phyloP scores from a whole-genome alignment of 1,139 yeast species.

The Diutina catenulata region DNA sequence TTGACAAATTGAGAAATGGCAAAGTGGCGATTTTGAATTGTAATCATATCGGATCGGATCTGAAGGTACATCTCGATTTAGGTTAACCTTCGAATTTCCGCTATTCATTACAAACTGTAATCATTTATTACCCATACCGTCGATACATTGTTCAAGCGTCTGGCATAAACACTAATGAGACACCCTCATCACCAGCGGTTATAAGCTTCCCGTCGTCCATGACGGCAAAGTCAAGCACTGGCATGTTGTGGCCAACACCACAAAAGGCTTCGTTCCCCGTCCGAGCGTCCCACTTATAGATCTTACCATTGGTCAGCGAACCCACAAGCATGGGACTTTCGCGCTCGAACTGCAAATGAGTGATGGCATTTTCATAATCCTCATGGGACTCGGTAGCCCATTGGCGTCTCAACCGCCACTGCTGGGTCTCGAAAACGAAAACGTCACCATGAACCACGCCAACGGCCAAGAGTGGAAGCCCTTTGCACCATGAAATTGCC shows the following conservation, averaged over 20 bases:
- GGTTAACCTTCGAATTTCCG: neutral
- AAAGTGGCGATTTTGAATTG: too few relatives aligned
- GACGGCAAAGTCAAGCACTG: conserved; percentile 72
- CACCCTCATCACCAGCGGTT: conserved; percentile 98
- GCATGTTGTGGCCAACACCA: conserved; percentile 90
- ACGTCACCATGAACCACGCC: conserved; percentile 88
- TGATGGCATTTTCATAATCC: conserved; percentile 56
- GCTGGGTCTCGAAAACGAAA: conserved; percentile 65
- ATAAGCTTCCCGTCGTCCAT: conserved; percentile 57
- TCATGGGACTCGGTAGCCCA: conserved; percentile 28
- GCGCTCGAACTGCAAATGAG: conserved; percentile 59
- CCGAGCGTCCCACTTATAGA: conserved; percentile 83
- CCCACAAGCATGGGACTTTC: conserved; percentile 51
- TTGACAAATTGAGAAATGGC: neutral
- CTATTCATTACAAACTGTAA: neutral
- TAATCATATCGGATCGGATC: too few relatives aligned
- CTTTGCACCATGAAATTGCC: conserved; percentile 70
- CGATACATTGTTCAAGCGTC: neutral
- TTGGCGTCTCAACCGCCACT: conserved; percentile 76
- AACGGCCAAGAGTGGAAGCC: conserved; percentile 52
- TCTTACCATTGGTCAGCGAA: conserved; percentile 73
- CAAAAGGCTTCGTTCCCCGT: conserved; percentile 65
- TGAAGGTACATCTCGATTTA: too few relatives aligned
- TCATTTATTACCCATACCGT: neutral
- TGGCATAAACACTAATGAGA: conserved; percentile 53